Percentiles rank a stretch among this genome's conserved stretches.
Evolutionary conservation across 805 yeast species (phyloP).

Genomic region (Candida nonsorbophila): DNA sequence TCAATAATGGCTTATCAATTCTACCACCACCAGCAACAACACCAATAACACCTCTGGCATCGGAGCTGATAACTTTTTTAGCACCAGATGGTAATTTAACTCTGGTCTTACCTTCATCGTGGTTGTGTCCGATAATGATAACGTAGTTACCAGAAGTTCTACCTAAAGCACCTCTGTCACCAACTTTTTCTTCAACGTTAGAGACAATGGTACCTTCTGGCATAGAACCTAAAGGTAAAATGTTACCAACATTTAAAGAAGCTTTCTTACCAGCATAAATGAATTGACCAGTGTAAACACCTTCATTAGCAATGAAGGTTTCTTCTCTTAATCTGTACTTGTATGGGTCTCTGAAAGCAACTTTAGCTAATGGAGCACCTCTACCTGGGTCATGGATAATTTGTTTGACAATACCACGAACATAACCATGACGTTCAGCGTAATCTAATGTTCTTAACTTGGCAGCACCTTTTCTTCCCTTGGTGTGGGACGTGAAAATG

Average conservation of each 20-base stretch:
- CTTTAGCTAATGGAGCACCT: constrained; percentile 99
- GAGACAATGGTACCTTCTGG: constrained; percentile 99
- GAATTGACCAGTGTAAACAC: constrained; percentile 99
- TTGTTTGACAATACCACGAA: constrained; percentile 98
- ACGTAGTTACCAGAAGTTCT: constrained; percentile 99
- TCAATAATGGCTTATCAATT: constrained; percentile 98
- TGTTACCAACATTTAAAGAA: constrained; percentile 93
- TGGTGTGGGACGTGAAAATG: constrained; percentile 99
- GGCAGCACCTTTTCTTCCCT: constrained; percentile 99
- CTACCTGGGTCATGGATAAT: constrained; percentile 99
- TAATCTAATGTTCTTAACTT: constrained; percentile 98
- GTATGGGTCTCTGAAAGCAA: constrained; percentile 99
- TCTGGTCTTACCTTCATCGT: constrained; percentile 98
- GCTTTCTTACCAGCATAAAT: constrained; percentile 99
- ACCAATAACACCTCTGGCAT: constrained; percentile 99
- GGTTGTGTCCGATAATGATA: constrained; percentile 98
- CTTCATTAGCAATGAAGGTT: constrained; percentile 98
- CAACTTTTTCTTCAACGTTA: constrained; percentile 97
- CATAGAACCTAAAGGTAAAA: constrained; percentile 92
- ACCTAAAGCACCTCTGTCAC: constrained; percentile 99
- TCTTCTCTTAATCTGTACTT: constrained; percentile 96
- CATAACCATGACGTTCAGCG: constrained; percentile 99
- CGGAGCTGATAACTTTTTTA: constrained; percentile 91
- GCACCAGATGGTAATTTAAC: constrained; percentile 99
- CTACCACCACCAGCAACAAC: constrained; percentile 99